Conservation (phyloP, 163 green algal genomes). For the Chlamydomonas reinhardtii region DNA sequence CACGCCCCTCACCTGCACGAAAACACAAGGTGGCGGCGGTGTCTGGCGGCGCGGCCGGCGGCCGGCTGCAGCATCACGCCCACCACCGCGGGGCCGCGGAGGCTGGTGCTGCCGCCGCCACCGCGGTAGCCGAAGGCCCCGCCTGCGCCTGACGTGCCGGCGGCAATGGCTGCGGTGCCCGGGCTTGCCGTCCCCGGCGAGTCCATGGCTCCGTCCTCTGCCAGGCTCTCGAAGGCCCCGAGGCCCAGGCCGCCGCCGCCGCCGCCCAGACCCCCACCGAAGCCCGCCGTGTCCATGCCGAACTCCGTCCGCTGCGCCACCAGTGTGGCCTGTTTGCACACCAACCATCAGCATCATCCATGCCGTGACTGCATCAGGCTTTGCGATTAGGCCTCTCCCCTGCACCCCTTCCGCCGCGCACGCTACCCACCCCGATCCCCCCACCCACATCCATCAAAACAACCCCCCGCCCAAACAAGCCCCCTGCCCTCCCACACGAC, state of each 20-base stretch:
- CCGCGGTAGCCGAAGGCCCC: neutral
- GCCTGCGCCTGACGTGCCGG: neutral
- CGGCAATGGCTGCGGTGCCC: neutral
- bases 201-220: neutral
- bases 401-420: no score
- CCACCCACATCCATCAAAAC: no score
- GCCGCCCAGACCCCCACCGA: neutral
- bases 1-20: conserved; percentile 14
- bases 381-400: no score
- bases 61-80: neutral
- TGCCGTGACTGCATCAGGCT: no score
- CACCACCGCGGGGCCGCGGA: conserved; percentile 3
- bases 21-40: conserved; percentile 11
- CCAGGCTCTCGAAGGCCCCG: neutral
- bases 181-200: neutral
- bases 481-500: no score
- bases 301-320: neutral
- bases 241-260: neutral
- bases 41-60: neutral
- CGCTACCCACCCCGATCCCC: no score
- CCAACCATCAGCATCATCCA: no score
- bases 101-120: neutral
- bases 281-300: neutral
- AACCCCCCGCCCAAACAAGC: no score
- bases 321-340: no score